Conservation (phyloP, 306 rosid genomes). For the Prunus mira region DNA sequence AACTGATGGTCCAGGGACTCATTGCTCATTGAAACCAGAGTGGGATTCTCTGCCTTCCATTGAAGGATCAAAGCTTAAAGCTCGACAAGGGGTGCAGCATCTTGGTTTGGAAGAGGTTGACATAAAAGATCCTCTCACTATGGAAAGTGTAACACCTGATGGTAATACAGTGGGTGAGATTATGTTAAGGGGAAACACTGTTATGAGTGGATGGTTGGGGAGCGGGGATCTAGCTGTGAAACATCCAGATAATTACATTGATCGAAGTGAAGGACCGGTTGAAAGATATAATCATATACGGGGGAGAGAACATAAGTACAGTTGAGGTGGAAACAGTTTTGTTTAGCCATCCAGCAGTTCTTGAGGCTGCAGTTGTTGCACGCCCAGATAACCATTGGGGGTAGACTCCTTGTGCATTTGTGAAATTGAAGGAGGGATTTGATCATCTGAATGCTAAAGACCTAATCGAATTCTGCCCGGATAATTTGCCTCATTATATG, state of each 20-base stretch:
- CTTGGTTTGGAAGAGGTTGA: slow-evolving; percentile 54
- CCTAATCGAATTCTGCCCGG: slow-evolving; percentile 49
- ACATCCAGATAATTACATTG: slow-evolving; percentile 66
- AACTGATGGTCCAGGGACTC: slow-evolving; percentile 66
- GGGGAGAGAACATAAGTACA: slow-evolving; percentile 72
- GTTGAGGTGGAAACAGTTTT: slow-evolving; percentile 71
- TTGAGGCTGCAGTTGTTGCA: slow-evolving; percentile 78
- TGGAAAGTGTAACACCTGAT: slow-evolving; percentile 65
- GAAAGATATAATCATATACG: slow-evolving; percentile 75
- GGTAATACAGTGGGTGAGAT: slow-evolving; percentile 75
- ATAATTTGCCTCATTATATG: slow-evolving; percentile 71
- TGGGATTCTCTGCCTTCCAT: slow-evolving; percentile 55
- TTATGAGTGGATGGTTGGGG: slow-evolving; percentile 90
- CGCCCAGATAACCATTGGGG: slow-evolving; percentile 92
- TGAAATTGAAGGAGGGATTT: slow-evolving; percentile 56
- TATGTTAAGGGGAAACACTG: slow-evolving; percentile 82
- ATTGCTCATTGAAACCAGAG: slow-evolving; percentile 69
- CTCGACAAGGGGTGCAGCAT: slow-evolving; percentile 76
- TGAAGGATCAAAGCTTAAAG: slow-evolving; percentile 46
- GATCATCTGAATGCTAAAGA: slow-evolving; percentile 32
- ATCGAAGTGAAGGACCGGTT: slow-evolving; percentile 63
- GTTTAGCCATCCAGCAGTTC: slow-evolving; percentile 62
- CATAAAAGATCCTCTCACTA: slow-evolving; percentile 56
- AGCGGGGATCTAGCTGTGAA: slow-evolving; percentile 82
- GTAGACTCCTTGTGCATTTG: slow-evolving; percentile 84